Conservation (phyloP, 208 protist genomes). For the Leishmania martiniquensis region DNA sequence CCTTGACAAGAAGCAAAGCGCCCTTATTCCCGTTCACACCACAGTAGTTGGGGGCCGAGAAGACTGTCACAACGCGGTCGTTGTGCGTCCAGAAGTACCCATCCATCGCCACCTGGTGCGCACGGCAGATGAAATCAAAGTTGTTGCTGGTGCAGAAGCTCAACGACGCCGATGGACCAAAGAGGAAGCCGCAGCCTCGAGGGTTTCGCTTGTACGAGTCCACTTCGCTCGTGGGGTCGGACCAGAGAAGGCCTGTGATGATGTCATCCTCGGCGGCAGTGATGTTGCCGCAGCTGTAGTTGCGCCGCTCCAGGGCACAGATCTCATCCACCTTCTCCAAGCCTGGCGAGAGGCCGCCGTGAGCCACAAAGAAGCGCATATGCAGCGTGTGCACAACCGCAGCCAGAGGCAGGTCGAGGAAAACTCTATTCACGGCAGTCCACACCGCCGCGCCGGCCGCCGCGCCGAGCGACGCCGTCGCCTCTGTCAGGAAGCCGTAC, state of each 20-base stretch:
- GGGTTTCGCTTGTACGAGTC: constrained; percentile 96
- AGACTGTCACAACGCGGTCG: constrained; percentile 62
- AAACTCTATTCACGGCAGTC: constrained; percentile 72
- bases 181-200: constrained; percentile 97
- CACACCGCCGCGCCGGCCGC: constrained; percentile 58
- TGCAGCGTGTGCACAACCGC: constrained; percentile 77
- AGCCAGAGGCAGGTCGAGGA: constrained; percentile 75
- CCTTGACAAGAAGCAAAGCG: constrained; percentile 62
- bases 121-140: constrained; percentile 95
- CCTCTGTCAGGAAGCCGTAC: constrained; percentile 67
- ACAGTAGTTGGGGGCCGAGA: constrained; percentile 83
- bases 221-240: constrained; percentile 93
- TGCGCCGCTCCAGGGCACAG: constrained; percentile 31
- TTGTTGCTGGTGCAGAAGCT: constrained; percentile 97
- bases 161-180: constrained; percentile 94
- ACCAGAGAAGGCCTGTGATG: constrained; percentile 98
- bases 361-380: constrained; percentile 96
- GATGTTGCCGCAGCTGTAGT: constrained; percentile 65
- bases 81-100: constrained; percentile 76
- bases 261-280: constrained; percentile 95
- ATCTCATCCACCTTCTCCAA: constrained; percentile 44
- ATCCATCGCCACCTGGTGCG: constrained; percentile 93
- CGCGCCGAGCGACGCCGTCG: constrained; percentile 41
- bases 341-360: constrained; percentile 96
- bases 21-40: constrained; percentile 72